These are phyloP conservation scores for Alternaria postmessia DNA, from an alignment of 2,329 filamentous ascomycete genomes.

Conservation along the genomic window DNA sequence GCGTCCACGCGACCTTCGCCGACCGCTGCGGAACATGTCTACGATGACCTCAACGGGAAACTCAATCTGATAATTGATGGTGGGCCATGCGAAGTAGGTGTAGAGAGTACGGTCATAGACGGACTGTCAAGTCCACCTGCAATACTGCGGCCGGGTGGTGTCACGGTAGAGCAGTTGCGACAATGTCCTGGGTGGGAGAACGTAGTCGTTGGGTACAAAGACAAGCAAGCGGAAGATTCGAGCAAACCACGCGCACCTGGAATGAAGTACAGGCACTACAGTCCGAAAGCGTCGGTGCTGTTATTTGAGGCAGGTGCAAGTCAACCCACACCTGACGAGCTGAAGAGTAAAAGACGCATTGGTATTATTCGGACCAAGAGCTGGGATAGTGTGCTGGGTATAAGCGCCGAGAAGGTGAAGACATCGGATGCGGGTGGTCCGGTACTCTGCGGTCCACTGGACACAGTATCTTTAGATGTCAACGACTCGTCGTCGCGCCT, in stretches of 20 bases:
- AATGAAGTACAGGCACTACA: slow-evolving; percentile 99
- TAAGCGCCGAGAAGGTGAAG: slow-evolving; percentile 11
- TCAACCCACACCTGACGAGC: slow-evolving; percentile 37
- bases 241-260: slow-evolving; percentile 82
- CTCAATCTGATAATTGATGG: slow-evolving; percentile 91
- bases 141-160: slow-evolving; percentile 84
- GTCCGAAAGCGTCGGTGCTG: slow-evolving; percentile 84
- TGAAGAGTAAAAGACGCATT: slow-evolving; percentile 43
- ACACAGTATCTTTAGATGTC: background rate
- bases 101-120: slow-evolving; percentile 97
- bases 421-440: slow-evolving; percentile 10
- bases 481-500: slow-evolving; percentile 9
- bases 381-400: slow-evolving; percentile 35
- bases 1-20: slow-evolving; percentile 92
- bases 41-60: slow-evolving; percentile 80
- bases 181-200: slow-evolving; percentile 81
- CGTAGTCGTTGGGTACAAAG: slow-evolving; percentile 79
- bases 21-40: slow-evolving; percentile 87
- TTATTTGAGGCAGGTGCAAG: slow-evolving; percentile 72
- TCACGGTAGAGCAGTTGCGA: slow-evolving; percentile 81
- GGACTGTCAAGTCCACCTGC: slow-evolving; percentile 82
- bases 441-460: slow-evolving; percentile 18
- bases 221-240: slow-evolving; percentile 68
- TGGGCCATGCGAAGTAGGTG: slow-evolving; percentile 83
- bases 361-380: slow-evolving; percentile 51